These are phyloP conservation scores for Aaosphaeria arxii DNA, from an alignment of 2,329 filamentous ascomycete genomes.

Conservation along the genomic window DNA sequence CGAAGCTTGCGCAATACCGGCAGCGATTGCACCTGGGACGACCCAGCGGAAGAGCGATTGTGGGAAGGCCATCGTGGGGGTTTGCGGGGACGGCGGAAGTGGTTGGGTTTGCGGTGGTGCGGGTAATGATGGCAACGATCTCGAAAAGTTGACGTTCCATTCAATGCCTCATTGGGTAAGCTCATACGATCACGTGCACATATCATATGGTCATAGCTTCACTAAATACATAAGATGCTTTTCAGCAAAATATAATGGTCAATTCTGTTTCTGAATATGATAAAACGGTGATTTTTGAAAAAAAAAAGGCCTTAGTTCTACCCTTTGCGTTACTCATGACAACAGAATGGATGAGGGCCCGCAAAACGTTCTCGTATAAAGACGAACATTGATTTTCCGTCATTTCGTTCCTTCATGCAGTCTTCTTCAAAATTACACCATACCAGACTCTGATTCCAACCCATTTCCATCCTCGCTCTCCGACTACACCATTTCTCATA, in stretches of 20 bases:
- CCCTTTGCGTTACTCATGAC: too few relatives aligned
- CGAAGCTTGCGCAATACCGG: slow-evolving; percentile 69
- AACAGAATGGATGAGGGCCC: too few relatives aligned
- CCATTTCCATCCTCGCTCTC: slow-evolving; percentile 39
- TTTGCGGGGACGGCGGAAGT: neutral
- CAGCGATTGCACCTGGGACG: slow-evolving; percentile 69
- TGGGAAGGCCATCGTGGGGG: slow-evolving; percentile 26
- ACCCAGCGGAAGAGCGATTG: slow-evolving; percentile 51
- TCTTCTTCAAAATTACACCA: slow-evolving; percentile 32
- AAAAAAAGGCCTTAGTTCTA: too few relatives aligned
- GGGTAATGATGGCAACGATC: neutral
- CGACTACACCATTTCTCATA: slow-evolving; percentile 25
- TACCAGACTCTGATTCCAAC: slow-evolving; percentile 40
- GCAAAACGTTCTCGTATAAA: neutral
- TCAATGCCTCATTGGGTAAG: neutral
- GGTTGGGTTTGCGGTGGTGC: neutral
- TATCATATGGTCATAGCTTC: neutral
- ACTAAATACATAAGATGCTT: neutral
- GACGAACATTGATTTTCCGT: neutral
- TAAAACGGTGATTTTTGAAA: too few relatives aligned
- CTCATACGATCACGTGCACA: slow-evolving; percentile 2
- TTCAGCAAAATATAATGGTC: too few relatives aligned
- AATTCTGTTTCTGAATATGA: too few relatives aligned
- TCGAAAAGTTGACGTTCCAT: neutral
- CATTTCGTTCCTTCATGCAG: neutral